Evolutionary conservation across 176 grass and related monocot genomes (phyloP).

Genomic region (Oryza meridionalis): DNA sequence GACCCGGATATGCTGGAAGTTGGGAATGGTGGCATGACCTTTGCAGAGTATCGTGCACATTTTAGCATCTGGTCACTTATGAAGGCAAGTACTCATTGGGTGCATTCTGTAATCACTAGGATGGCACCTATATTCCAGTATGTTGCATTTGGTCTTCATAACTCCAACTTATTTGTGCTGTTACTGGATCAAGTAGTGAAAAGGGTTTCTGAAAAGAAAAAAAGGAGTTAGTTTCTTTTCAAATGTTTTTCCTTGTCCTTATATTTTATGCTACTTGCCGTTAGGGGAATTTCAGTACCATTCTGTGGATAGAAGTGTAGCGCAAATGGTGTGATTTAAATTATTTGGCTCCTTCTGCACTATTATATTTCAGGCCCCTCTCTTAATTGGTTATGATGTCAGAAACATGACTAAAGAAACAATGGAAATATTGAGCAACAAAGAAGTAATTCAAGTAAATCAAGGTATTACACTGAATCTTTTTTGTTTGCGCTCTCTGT

Average conservation of each 20-base stretch:
- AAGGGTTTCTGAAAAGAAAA: constrained; percentile 5
- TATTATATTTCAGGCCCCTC: constrained; percentile 74
- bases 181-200: neutral
- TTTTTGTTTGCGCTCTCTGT: neutral
- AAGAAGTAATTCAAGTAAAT: constrained; percentile 89
- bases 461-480: constrained; percentile 66
- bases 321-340: neutral
- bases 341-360: neutral
- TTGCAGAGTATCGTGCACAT: constrained; percentile 84
- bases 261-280: neutral
- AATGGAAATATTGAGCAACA: constrained; percentile 81
- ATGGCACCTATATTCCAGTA: neutral
- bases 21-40: constrained; percentile 86
- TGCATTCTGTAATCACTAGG: neutral
- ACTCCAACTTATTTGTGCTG: neutral
- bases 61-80: constrained; percentile 98
- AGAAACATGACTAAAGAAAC: constrained; percentile 92
- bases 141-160: neutral
- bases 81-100: constrained; percentile 57
- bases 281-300: neutral
- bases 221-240: neutral
- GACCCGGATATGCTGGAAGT: constrained; percentile 98
- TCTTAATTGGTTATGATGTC: constrained; percentile 97
- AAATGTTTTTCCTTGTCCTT: neutral
- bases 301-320: neutral